A percentile compares a stretch with the other conserved stretches of the same genome.
phyloP scores from a whole-genome alignment of 2,329 filamentous ascomycete species.

The Trematosphaeria pertusa region DNA sequence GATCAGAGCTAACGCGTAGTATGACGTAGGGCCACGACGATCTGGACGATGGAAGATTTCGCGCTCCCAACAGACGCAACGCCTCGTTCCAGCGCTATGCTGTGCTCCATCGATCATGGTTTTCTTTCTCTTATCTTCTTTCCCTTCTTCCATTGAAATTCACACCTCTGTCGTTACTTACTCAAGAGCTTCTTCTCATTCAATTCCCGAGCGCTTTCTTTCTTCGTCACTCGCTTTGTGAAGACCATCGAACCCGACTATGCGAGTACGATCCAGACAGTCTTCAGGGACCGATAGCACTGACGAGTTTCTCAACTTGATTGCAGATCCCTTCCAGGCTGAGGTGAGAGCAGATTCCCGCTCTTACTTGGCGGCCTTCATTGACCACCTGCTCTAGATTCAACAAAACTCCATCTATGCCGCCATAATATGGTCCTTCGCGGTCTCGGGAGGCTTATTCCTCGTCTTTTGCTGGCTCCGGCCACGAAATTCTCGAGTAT shows the following conservation, averaged over 20 bases:
- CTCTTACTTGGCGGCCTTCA: background rate
- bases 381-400: conserved; percentile 51
- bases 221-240: conserved; percentile 4
- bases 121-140: background rate
- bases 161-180: background rate
- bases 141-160: background rate
- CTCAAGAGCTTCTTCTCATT: background rate
- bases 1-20: background rate
- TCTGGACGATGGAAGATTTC: background rate
- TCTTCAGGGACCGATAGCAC: conserved; percentile 16
- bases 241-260: background rate
- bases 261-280: background rate
- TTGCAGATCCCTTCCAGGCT: conserved; percentile 49
- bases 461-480: conserved; percentile 87
- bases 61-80: background rate
- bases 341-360: conserved; percentile 24
- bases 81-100: background rate
- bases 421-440: conserved; percentile 80
- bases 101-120: background rate
- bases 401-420: conserved; percentile 73
- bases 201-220: background rate
- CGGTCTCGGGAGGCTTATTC: conserved; percentile 74
- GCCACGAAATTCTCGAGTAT: conserved; percentile 88
- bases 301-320: conserved; percentile 49
- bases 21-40: background rate